Conservation (phyloP, 2,329 filamentous ascomycete genomes). For the Acephala macrosclerotiorum region DNA sequence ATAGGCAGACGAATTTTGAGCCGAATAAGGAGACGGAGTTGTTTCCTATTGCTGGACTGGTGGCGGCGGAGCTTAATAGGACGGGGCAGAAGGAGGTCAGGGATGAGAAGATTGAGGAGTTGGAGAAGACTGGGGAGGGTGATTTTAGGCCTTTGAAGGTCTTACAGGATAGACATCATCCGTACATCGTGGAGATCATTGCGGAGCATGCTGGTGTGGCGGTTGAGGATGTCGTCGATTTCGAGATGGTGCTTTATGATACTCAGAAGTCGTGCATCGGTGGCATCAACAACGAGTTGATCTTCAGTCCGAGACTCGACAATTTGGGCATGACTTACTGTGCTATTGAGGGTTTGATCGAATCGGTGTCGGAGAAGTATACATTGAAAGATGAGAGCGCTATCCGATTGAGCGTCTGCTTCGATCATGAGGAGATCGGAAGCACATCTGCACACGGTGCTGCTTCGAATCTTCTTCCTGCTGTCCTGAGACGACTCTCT, state of each 20-base stretch:
- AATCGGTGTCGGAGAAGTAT: constrained; percentile 70
- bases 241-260: constrained; percentile 97
- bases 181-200: constrained; percentile 84
- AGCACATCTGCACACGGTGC: constrained; percentile 92
- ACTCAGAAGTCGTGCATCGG: constrained; percentile 90
- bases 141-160: constrained; percentile 79
- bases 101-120: constrained; percentile 48
- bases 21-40: constrained; percentile 98
- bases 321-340: constrained; percentile 98
- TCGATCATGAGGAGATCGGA: constrained; percentile 98
- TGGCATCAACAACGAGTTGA: constrained; percentile 90
- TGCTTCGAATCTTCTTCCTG: constrained; percentile 88
- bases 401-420: constrained; percentile 92
- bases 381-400: constrained; percentile 78
- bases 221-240: constrained; percentile 81
- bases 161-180: constrained; percentile 85
- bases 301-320: constrained; percentile 95
- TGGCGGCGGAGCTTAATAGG: constrained; percentile 87
- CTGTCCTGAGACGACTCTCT: constrained; percentile 85
- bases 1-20: constrained; percentile 83
- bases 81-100: constrained; percentile 57
- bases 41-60: constrained; percentile 90
- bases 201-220: constrained; percentile 78
- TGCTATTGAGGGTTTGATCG: constrained; percentile 83
- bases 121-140: constrained; percentile 52